These are phyloP conservation scores for Oxytropis ochrocephala DNA, from an alignment of 306 rosid species.

Conservation along the genomic window DNA sequence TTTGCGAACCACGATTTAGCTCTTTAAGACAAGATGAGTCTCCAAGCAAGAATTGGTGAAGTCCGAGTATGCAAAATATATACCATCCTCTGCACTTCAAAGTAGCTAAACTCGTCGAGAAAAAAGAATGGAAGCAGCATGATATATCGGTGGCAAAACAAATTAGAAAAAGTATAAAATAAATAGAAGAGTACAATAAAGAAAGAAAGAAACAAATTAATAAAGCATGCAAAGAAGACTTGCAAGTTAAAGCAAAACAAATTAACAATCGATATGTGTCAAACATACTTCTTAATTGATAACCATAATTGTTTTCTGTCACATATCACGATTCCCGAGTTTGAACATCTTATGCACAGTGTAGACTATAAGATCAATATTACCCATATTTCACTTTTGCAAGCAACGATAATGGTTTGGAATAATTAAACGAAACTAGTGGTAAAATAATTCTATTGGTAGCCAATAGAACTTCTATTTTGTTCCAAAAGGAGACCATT, in stretches of 20 bases:
- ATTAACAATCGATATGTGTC: background rate
- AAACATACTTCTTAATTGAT: conserved; percentile 1
- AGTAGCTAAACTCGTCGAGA: conserved; percentile 20
- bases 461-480: background rate
- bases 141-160: background rate
- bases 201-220: background rate
- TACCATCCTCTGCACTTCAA: conserved; percentile 72
- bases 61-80: conserved; percentile 88
- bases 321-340: background rate
- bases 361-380: background rate
- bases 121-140: too few relatives aligned
- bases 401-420: background rate
- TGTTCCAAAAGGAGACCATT: background rate
- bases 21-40: conserved; percentile 82
- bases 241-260: background rate
- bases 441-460: background rate
- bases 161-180: background rate
- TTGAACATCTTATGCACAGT: background rate
- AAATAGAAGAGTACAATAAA: background rate
- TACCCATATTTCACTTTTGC: background rate
- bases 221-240: background rate
- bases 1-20: conserved; percentile 92
- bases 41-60: conserved; percentile 76
- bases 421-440: background rate
- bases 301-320: background rate